Evolutionary conservation across 140 eudicot species (phyloP).

Genomic region (Anethum foeniculum): DNA sequence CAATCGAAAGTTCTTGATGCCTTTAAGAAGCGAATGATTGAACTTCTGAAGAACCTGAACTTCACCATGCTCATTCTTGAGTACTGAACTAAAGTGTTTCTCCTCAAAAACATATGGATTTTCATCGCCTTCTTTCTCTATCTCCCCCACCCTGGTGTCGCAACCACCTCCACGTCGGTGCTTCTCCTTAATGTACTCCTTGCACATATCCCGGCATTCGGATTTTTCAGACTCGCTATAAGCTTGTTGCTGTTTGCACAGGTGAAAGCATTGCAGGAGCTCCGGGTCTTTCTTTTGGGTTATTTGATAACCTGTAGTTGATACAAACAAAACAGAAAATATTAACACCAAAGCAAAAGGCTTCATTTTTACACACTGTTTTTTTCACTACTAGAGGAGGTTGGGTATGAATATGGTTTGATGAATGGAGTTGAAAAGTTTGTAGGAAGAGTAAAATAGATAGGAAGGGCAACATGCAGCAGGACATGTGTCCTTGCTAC

Average conservation of each 20-base stretch:
- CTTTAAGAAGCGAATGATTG: constrained; percentile 20
- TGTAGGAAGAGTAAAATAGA: background rate
- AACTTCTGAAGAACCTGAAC: constrained; percentile 29
- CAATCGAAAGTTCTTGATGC: constrained; percentile 27
- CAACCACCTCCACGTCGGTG: background rate
- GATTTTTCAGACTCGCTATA: background rate
- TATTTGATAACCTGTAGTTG: background rate
- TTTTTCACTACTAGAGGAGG: background rate
- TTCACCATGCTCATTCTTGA: constrained; percentile 19
- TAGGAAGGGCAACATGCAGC: background rate
- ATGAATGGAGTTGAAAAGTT: background rate
- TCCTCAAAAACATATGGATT: constrained; percentile 4
- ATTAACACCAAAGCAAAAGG: background rate
- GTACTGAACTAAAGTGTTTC: background rate
- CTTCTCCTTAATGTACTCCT: background rate
- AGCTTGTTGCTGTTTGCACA: background rate
- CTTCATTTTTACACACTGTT: background rate
- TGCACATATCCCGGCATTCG: background rate
- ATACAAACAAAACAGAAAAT: background rate
- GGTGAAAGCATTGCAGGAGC: background rate
- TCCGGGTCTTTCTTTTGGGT: background rate
- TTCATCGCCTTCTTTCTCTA: background rate
- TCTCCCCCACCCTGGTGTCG: too few species aligned
- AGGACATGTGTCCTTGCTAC: background rate
- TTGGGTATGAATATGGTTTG: background rate